These are phyloP conservation scores for Kwoniella europaea DNA, from an alignment of 768 basidiomycete genomes.

Conservation along the genomic window DNA sequence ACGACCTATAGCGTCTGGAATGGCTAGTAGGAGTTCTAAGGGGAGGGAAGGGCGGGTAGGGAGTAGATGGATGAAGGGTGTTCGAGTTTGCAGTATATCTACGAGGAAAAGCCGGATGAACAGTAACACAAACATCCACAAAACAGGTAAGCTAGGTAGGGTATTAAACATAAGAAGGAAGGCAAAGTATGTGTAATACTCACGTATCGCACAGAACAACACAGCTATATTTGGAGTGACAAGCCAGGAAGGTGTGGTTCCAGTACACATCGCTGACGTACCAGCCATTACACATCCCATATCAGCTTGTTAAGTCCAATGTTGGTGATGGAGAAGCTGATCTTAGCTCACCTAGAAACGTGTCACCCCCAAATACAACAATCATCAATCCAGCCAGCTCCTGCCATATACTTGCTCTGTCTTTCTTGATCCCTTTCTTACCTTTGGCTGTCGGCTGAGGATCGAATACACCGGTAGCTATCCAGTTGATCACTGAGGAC, in stretches of 20 bases:
- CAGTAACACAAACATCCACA: not conserved
- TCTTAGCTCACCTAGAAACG: constrained; percentile 47
- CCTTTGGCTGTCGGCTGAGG: constrained; percentile 11
- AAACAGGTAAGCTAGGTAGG: not conserved
- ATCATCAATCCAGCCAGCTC: constrained; percentile 51
- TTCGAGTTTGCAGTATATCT: constrained; percentile 53
- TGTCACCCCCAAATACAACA: constrained; percentile 56
- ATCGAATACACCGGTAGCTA: constrained; percentile 40
- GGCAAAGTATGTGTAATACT: constrained; percentile 31
- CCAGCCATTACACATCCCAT: no score
- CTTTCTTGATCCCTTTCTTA: constrained; percentile 27
- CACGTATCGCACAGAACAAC: constrained; percentile 69
- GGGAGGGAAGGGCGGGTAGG: constrained; percentile 66
- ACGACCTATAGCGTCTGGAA: constrained; percentile 79
- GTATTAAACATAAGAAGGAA: not conserved
- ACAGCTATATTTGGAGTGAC: constrained; percentile 70
- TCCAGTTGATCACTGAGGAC: constrained; percentile 46
- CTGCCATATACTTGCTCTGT: constrained; percentile 39
- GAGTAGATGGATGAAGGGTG: constrained; percentile 64
- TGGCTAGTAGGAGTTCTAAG: constrained; percentile 72
- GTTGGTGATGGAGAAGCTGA: not conserved
- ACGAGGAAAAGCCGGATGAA: not conserved
- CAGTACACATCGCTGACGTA: constrained; percentile 42
- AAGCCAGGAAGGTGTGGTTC: constrained; percentile 74
- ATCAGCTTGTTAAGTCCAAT: no score